Base-by-base conservation (phyloP, 306 rosid genomes). In the Carpinus viminea region DNA sequence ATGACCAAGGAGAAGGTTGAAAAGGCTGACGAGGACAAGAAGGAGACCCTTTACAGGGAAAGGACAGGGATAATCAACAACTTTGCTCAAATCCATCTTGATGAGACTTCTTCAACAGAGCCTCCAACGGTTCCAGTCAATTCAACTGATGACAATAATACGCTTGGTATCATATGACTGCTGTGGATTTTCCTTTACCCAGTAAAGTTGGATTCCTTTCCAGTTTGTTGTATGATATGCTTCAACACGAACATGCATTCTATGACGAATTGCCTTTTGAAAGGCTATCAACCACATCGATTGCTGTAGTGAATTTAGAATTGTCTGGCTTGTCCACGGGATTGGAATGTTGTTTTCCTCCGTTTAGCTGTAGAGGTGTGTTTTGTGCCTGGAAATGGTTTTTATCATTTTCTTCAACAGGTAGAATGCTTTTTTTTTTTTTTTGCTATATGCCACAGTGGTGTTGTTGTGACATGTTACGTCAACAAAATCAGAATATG, bases 1-100 rank as follows among this genome's bases (percentile, higher is more conserved):
- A 82, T 79, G 87, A 91, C 98, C 8, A 88, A 81, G 74, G 90
- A 88, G 72, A 93, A 93, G 85, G 90, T 91, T 54, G 94, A 84
- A 52, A 84, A 62, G 70, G 92, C 93, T 5, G 93, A 85, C 82
- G 86, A 80, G 76, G 93, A 84, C 62, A 90, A 86, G 74, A 85
- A 80, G 50, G 90, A 86, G 74, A 75, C n/a, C 9, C 46, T 80
- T 73, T 71, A 56, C 53, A 66, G 64, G 46, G 87, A 86, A 77
- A 88, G 79, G 75, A 86, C 88, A 8, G 83, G 72, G 59, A 41
- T 72, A 36, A 77, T 84, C 66, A 84, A 61, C 62, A 83, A 88
- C 78, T 86, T 82, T 77, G 77, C 87, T 7, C 74, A 83, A 48
- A 74, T 78, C 66, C 87, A 86, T 60, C 84, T 90, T 12, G 93